Percentiles rank a stretch among this genome's conserved stretches.
Evolutionary conservation across 768 basidiomycete genomes (phyloP).

Genomic region (Phaffia australis): DNA sequence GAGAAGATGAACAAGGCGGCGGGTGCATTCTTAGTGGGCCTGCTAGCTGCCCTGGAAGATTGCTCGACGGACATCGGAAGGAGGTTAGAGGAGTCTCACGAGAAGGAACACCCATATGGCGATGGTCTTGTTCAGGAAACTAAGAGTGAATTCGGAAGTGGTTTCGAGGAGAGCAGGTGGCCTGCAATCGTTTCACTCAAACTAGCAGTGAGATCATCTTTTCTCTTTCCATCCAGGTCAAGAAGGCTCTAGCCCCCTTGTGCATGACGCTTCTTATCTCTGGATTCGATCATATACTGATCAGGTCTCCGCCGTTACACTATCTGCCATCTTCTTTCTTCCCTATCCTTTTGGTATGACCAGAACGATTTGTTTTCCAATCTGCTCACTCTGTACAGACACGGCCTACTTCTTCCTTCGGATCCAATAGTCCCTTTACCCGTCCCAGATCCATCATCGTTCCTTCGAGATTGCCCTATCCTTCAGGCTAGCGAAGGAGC

Average conservation of each 20-base stretch:
- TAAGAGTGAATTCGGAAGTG: not conserved
- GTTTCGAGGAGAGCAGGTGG: not conserved
- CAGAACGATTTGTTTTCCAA: conserved; percentile 16
- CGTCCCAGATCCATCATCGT: conserved; percentile 5
- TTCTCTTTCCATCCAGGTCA: not conserved
- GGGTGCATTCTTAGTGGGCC: conserved; percentile 1
- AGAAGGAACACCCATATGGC: not conserved
- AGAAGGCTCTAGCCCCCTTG: not conserved
- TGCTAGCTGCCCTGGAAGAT: conserved; percentile 1
- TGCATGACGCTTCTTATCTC: not conserved
- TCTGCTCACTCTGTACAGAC: conserved; percentile 17
- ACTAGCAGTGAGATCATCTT: conserved; percentile 3
- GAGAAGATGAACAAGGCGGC: conserved; percentile 14
- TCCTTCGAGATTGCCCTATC: not conserved
- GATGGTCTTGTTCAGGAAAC: not conserved
- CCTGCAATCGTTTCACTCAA: not conserved
- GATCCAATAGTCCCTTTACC: conserved; percentile 13
- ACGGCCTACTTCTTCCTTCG: conserved; percentile 15
- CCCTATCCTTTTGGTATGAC: not conserved
- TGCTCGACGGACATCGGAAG: no score
- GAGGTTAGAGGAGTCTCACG: no score
- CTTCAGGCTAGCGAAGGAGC: not conserved
- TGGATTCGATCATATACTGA: no score
- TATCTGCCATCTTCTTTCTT: not conserved
- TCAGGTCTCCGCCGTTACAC: no score